Conservation (phyloP, 2,329 filamentous ascomycete genomes). For the Ascochyta viciae-villosae region DNA sequence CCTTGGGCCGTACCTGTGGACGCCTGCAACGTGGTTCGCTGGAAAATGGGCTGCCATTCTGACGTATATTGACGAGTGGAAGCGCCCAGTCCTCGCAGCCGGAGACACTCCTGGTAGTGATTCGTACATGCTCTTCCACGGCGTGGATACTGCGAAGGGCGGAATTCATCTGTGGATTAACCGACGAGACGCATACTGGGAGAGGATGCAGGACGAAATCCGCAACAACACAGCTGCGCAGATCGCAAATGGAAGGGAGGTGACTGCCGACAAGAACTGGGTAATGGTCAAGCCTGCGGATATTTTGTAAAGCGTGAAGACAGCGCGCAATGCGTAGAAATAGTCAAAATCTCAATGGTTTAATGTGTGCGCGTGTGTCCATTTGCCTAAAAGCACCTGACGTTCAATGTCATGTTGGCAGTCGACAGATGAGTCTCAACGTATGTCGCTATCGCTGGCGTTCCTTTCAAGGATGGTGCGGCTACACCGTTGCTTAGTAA, state of each 20-base stretch:
- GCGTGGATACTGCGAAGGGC: conserved; percentile 37
- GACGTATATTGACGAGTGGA: conserved; percentile 42
- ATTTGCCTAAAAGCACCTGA: too few species aligned
- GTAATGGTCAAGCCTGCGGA: conserved; percentile 38
- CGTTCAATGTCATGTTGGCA: too few species aligned
- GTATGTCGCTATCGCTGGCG: too few species aligned
- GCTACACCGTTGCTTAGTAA: background rate
- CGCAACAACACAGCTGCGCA: conserved; percentile 32
- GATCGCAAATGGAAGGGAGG: conserved; percentile 35
- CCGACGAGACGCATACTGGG: conserved; percentile 27
- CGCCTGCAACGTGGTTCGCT: conserved; percentile 41
- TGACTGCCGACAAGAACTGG: conserved; percentile 43
- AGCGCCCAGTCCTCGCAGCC: conserved; percentile 36
- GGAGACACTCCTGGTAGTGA: conserved; percentile 42
- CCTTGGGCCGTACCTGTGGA: conserved; percentile 39
- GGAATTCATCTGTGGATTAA: conserved; percentile 43
- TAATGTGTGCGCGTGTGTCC: background rate
- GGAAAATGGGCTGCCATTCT: conserved; percentile 42
- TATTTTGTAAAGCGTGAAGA: conserved; percentile 26
- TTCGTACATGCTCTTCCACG: conserved; percentile 43
- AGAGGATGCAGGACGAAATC: conserved; percentile 33
- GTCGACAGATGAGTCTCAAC: too few species aligned
- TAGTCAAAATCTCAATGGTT: background rate
- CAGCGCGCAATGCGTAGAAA: background rate
- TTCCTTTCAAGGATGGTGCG: background rate